These are phyloP conservation scores for Penicillium sp. DNA, from an alignment of 2,329 filamentous ascomycete genomes.

Conservation along the genomic window DNA sequence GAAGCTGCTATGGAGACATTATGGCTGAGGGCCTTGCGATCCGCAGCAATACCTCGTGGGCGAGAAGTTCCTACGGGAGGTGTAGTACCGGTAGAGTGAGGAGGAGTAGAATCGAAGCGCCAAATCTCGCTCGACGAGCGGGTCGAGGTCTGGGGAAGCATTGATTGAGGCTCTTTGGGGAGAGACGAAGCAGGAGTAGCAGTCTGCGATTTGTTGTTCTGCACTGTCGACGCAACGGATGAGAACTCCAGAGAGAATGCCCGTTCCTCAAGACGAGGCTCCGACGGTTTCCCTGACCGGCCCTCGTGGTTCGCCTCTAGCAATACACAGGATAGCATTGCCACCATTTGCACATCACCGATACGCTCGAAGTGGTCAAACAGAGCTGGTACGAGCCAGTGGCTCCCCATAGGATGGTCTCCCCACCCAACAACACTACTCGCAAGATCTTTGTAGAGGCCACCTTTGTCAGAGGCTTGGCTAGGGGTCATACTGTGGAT, in stretches of 20 bases:
- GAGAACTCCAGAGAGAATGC: slow-evolving; percentile 54
- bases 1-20: slow-evolving; percentile 47
- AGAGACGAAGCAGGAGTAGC: slow-evolving; percentile 40
- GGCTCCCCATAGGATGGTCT: slow-evolving; percentile 58
- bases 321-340: slow-evolving; percentile 66
- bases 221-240: slow-evolving; percentile 46
- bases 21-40: slow-evolving; percentile 49
- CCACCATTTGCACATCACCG: slow-evolving; percentile 68
- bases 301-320: slow-evolving; percentile 53
- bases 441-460: slow-evolving; percentile 40
- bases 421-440: slow-evolving; percentile 59
- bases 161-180: slow-evolving; percentile 37
- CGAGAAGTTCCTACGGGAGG: slow-evolving; percentile 52
- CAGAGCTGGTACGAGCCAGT: slow-evolving; percentile 60
- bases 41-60: slow-evolving; percentile 43
- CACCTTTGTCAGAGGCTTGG: slow-evolving; percentile 43
- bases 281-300: slow-evolving; percentile 32
- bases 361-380: slow-evolving; percentile 63
- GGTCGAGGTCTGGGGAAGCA: slow-evolving; percentile 51
- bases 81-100: slow-evolving; percentile 57
- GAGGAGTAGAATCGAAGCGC: slow-evolving; percentile 54
- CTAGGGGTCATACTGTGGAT: slow-evolving; percentile 58
- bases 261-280: slow-evolving; percentile 48
- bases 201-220: slow-evolving; percentile 48
- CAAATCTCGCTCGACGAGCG: slow-evolving; percentile 57